Evolutionary conservation across 768 basidiomycete genomes (phyloP), one percentile per base, ranked within the genome.

Genomic region (Phylloporus sp.): DNA sequence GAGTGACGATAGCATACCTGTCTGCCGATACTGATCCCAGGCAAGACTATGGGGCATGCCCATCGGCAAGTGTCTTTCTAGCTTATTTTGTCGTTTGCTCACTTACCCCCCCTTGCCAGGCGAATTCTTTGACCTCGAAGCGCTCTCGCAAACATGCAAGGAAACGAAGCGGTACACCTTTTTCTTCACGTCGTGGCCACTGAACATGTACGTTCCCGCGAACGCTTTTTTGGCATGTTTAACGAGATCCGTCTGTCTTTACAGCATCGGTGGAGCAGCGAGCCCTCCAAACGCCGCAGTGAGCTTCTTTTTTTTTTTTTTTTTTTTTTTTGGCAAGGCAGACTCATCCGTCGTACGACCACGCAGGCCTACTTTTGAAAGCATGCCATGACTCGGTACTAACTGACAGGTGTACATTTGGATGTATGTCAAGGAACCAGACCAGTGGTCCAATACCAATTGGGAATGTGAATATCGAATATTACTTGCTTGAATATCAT

Each of bases 121-220:
- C 32, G 86, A 87, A 69, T 77, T 86, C 59, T 86, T 88, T 63
- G 86, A 88, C 64, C 70, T 87, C 34, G 85, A 88, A 63, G 74
- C 76, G 51, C 72, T 88, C 3, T 77, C 82, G 11, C 67, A 76
- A 52, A 68, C 71, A 8, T 87, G 83, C 60, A 76, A 76, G 5
- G 77, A 78, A 54, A 79, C 77, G 2, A 76, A 78, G 5, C 69
- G 84, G 58, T 87, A 85, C 63, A 83, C 82, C 10, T 86, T 89
- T 66, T 88, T 87, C 76, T 86, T 88, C 69, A 76, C 84, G 1
- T 86, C 84, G 3, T 86, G 83, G 84, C 85, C 86, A 1, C 70
- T 89, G 55, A 79, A 85, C 63, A 80, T 88, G 84, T 85, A 57
- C 59, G 82, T 51, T n/a, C 22, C 34, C 28, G 26, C 41, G 41